Base-by-base conservation (phyloP, 2,329 filamentous ascomycete genomes). In the Lecanoromycetidae sp. region DNA sequence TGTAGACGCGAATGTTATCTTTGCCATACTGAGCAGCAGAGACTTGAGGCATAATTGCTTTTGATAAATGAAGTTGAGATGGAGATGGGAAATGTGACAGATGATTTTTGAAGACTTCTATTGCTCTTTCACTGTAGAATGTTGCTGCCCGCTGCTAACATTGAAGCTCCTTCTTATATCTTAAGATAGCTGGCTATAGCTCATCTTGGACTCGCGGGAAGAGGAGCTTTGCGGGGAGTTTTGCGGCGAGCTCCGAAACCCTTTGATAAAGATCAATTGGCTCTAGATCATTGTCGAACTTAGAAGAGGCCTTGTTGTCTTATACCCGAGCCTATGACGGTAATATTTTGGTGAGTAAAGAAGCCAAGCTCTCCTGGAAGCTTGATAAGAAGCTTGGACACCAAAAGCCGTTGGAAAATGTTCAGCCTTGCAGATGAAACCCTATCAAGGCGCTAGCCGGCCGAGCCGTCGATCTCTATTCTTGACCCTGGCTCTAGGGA, bases 1-100 rank as follows among this genome's bases (percentile, higher is more conserved):
- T 98, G 79, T 84, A 94, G 59, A 98, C 79, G 61, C 91, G 88
- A 75, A 98, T 83, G 71, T 98, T 96, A 77, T 96, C 91, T 79
- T 98, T 71, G 56, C 69, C 69, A 57, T 72, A 72, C 49, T 67
- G 67, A 49, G 68, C 67, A 54, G 67, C 64, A 48, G 65, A 58
- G 42, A 72, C 56, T 52, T 60, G 47, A 33, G 52, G 40, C 53
- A 55, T 55, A n/a, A 25, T 53, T 46, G 35, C 29, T 27, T 36
- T 13, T 22, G 9, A 15, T 27, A 3, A 23, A 15, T 10, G 20
- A 34, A 26, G 17, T n/a, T n/a, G 22, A 29, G 15, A 38, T 17
- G 8, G 25, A 34, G 27, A 22, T 8, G 1, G 9, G 8, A 38
- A 8, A 9, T 39, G 20, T 5, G 12, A n/a, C 9, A 13, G 6